phyloP scores from a whole-genome alignment of 768 basidiomycete genomes.

The Russula foetens region DNA sequence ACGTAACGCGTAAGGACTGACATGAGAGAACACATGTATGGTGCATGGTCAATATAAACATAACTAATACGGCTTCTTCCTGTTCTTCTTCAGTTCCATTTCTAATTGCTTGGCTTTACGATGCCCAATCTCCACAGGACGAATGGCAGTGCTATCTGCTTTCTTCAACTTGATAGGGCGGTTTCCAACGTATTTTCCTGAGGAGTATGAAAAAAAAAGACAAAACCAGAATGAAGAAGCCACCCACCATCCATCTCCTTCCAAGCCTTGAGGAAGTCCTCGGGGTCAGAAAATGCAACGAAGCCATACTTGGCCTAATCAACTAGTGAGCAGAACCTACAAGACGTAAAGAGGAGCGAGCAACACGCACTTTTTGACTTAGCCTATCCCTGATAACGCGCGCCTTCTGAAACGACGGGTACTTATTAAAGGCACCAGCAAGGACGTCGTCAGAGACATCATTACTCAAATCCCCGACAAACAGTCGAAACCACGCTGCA shows the following conservation, averaged over 20 bases:
- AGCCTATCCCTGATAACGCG: conserved; percentile 92
- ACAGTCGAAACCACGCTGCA: conserved; percentile 92
- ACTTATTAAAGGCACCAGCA: conserved; percentile 88
- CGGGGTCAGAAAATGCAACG: conserved; percentile 95
- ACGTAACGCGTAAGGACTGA: not conserved
- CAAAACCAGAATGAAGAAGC: not conserved
- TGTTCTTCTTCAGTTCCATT: conserved; percentile 84
- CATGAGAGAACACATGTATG: not conserved
- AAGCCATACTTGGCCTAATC: conserved; percentile 91
- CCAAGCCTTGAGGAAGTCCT: conserved; percentile 97
- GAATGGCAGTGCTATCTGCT: conserved; percentile 77
- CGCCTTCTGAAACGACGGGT: conserved; percentile 88
- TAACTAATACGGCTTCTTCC: conserved; percentile 66
- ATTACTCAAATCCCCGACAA: conserved; percentile 96
- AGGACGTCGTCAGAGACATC: conserved; percentile 96
- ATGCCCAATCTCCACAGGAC: conserved; percentile 89
- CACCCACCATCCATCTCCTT: conserved; percentile 95
- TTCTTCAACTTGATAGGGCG: conserved; percentile 96
- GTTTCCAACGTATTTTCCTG: conserved; percentile 97
- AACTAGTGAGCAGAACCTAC: conserved; percentile 12
- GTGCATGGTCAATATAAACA: not conserved
- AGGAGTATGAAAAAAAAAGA: conserved; percentile 13
- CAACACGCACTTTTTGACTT: conserved; percentile 72
- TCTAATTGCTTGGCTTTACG: conserved; percentile 88
- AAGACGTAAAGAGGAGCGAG: not conserved